phyloP scores from a whole-genome alignment of 1,139 yeast genomes.

The Lodderomyces pseudojiufengensis region DNA sequence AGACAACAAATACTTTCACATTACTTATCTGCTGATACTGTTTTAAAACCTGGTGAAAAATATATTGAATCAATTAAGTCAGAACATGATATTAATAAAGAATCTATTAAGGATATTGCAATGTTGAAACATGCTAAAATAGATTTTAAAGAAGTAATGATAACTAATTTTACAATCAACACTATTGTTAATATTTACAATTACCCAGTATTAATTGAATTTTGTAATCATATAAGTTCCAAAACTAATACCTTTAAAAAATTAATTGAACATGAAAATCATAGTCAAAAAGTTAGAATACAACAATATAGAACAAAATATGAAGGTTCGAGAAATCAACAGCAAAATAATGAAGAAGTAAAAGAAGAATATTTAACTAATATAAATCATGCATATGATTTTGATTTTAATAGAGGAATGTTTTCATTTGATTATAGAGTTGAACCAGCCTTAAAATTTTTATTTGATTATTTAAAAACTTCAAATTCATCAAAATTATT shows the following conservation, averaged over 20 bases:
- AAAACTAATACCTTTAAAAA: slow-evolving; percentile 6
- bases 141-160: slow-evolving; percentile 21
- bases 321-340: not conserved
- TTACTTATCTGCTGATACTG: slow-evolving; percentile 18
- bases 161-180: slow-evolving; percentile 17
- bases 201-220: slow-evolving; percentile 21
- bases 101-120: slow-evolving; percentile 19
- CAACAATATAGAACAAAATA: slow-evolving; percentile 10
- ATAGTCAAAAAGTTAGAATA: slow-evolving; percentile 12
- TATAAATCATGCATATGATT: slow-evolving; percentile 10
- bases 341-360: not conserved
- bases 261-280: slow-evolving; percentile 13
- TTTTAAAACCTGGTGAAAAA: slow-evolving; percentile 14
- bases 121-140: slow-evolving; percentile 23
- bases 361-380: not conserved
- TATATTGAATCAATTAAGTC: slow-evolving; percentile 17
- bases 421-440: slow-evolving; percentile 21
- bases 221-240: slow-evolving; percentile 3
- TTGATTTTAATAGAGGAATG: slow-evolving; percentile 22
- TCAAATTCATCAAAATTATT: not conserved
- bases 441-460: slow-evolving; percentile 5
- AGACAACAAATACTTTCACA: slow-evolving; percentile 24
- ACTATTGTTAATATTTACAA: slow-evolving; percentile 19
- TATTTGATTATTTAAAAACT: slow-evolving; percentile 4
- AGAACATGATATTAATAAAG: slow-evolving; percentile 7